Percentiles rank a stretch among this genome's conserved stretches.
Evolutionary conservation across 352 stramenopile genomes (phyloP).

Genomic region (Phytophthora foliorum): DNA sequence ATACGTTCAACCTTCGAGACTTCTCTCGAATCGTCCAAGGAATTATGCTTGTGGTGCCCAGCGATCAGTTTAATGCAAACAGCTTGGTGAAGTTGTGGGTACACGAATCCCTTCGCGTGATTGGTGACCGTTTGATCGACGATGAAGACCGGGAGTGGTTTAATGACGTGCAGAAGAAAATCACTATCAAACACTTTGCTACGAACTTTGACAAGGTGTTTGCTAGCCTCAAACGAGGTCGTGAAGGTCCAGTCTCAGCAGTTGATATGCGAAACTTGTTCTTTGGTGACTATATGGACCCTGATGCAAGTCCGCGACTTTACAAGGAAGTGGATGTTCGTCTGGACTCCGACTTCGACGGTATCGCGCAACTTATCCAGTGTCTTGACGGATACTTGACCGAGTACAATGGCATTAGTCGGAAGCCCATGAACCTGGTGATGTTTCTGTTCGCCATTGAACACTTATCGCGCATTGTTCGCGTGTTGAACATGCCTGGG

Average conservation of each 20-base stretch:
- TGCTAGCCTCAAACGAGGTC: constrained; percentile 74
- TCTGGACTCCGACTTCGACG: constrained; percentile 73
- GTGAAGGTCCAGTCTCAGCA: constrained; percentile 76
- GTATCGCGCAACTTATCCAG: constrained; percentile 83
- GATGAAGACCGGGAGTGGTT: constrained; percentile 95
- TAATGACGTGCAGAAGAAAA: constrained; percentile 88
- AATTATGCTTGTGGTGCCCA: constrained; percentile 91
- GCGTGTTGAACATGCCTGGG: constrained; percentile 95
- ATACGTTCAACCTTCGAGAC: constrained; percentile 97
- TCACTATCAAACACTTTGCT: constrained; percentile 90
- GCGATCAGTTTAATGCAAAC: constrained; percentile 83
- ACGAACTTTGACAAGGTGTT: constrained; percentile 92
- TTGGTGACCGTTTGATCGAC: constrained; percentile 95
- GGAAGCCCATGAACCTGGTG: constrained; percentile 96
- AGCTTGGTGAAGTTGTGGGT: constrained; percentile 94
- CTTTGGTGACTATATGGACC: constrained; percentile 93
- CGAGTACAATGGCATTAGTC: constrained; percentile 94
- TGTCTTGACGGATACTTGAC: constrained; percentile 91
- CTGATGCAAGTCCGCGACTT: constrained; percentile 75
- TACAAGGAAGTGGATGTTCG: constrained; percentile 88
- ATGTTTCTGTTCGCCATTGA: constrained; percentile 98
- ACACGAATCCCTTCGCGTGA: constrained; percentile 95
- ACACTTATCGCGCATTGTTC: constrained; percentile 93
- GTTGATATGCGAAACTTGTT: constrained; percentile 93
- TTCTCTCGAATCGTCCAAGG: constrained; percentile 95